A percentile compares a stretch with the other conserved stretches of the same genome.
Conservation (phyloP, 768 basidiomycete genomes). For the Boletus tylopilopsis region DNA sequence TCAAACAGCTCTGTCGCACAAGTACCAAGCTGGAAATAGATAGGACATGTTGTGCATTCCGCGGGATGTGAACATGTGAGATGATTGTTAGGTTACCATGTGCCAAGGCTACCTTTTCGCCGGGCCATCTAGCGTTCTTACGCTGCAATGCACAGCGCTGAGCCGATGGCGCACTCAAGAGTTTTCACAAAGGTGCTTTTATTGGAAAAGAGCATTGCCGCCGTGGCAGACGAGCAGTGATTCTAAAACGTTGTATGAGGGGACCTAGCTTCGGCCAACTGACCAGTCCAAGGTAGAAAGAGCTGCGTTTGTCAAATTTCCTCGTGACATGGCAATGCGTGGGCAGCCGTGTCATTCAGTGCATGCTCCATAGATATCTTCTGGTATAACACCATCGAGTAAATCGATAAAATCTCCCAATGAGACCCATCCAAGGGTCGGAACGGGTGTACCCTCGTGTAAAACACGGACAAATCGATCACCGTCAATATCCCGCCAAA, state of each 20-base stretch:
- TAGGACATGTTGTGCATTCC: too few species aligned
- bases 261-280: too few species aligned
- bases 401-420: slow-evolving; percentile 34
- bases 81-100: too few species aligned
- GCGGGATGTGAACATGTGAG: too few species aligned
- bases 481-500: slow-evolving; percentile 32
- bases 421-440: slow-evolving; percentile 34
- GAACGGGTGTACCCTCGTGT: slow-evolving; percentile 41
- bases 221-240: slow-evolving; percentile 3
- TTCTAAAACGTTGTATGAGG: too few species aligned
- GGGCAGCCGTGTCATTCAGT: not conserved
- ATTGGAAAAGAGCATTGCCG: slow-evolving; percentile 8
- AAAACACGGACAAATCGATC: slow-evolving; percentile 39
- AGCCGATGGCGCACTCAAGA: slow-evolving; percentile 5
- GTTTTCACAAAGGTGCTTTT: slow-evolving; percentile 8
- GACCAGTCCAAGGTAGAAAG: not conserved
- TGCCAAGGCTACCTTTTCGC: too few species aligned
- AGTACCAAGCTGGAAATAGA: too few species aligned
- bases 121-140: too few species aligned
- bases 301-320: not conserved
- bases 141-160: too few species aligned
- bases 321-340: not conserved
- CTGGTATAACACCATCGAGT: slow-evolving; percentile 34
- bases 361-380: slow-evolving; percentile 26
- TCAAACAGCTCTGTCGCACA: too few species aligned